Conservation (phyloP, 75 land plant genomes). For the Azolla pinnata region DNA sequence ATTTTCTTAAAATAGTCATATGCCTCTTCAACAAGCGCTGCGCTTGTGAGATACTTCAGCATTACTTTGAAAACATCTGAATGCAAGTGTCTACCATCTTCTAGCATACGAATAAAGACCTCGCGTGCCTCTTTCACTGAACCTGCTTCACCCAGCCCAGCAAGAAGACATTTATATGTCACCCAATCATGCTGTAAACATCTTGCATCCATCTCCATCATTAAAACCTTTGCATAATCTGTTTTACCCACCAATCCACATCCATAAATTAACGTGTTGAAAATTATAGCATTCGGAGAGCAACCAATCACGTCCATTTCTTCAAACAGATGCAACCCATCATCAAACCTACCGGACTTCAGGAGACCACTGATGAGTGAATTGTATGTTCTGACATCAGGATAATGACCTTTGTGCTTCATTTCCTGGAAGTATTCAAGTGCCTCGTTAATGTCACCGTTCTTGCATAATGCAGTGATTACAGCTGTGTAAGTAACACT, state of each 20-base stretch:
- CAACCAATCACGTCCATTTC: conserved; percentile 43
- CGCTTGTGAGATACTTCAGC: neutral
- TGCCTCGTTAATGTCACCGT: conserved; percentile 44
- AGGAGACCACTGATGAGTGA: conserved; percentile 42
- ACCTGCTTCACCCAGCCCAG: conserved; percentile 49
- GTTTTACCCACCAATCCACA: conserved; percentile 46
- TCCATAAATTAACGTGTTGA: conserved; percentile 44
- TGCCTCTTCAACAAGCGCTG: neutral
- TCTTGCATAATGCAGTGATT: conserved; percentile 44
- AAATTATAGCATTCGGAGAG: conserved; percentile 33
- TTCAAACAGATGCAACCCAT: conserved; percentile 42
- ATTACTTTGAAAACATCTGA: conserved; percentile 2
- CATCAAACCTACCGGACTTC: conserved; percentile 22
- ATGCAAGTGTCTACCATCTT: conserved; percentile 4
- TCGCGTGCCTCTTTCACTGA: conserved; percentile 33
- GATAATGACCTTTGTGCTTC: conserved; percentile 39
- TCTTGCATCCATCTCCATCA: conserved; percentile 33
- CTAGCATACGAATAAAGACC: neutral
- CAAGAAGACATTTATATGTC: conserved; percentile 56
- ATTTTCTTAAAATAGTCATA: neutral
- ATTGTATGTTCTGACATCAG: conserved; percentile 43
- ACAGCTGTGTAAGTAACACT: conserved; percentile 44
- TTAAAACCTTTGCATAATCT: conserved; percentile 37
- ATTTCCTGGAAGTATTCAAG: conserved; percentile 28
- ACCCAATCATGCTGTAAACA: conserved; percentile 35